These are phyloP conservation scores for Debaryomyces prosopidis DNA, from an alignment of 805 yeast genomes.

Conservation along the genomic window DNA sequence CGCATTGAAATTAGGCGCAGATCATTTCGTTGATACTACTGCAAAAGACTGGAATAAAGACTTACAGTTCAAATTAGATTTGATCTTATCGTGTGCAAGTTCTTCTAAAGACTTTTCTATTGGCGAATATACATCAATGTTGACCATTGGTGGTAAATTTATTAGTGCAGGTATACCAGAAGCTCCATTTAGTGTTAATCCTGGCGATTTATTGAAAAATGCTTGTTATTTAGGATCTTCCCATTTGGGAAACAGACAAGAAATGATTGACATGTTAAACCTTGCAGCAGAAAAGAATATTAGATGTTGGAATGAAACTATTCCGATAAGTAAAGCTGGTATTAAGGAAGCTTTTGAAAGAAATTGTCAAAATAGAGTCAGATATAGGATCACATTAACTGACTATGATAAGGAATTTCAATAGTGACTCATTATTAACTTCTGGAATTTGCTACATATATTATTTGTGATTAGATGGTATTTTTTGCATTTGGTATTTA, in stretches of 20 bases:
- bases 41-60: conserved; percentile 41
- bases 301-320: conserved; percentile 34
- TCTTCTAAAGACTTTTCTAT: conserved; percentile 52
- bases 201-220: conserved; percentile 23
- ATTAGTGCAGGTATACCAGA: conserved; percentile 50
- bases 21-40: conserved; percentile 46
- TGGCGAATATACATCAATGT: conserved; percentile 41
- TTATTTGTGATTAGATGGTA: too few species aligned
- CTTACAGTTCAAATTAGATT: conserved; percentile 42
- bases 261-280: conserved; percentile 37
- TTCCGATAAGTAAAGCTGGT: conserved; percentile 35
- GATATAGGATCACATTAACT: conserved; percentile 58
- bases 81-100: conserved; percentile 55
- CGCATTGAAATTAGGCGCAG: conserved; percentile 33
- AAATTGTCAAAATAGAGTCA: conserved; percentile 32
- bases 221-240: conserved; percentile 32
- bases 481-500: too few species aligned
- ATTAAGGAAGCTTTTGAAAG: conserved; percentile 34
- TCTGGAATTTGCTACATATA: too few species aligned
- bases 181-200: conserved; percentile 27
- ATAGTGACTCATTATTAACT: too few species aligned
- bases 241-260: conserved; percentile 35
- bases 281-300: conserved; percentile 39
- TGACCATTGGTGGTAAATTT: conserved; percentile 25
- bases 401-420: conserved; percentile 44